A percentile compares a stretch with the other conserved stretches of the same genome.
These are phyloP conservation scores for Telfairia occidentalis DNA, from an alignment of 331 rosid genomes.

Conservation along the genomic window DNA sequence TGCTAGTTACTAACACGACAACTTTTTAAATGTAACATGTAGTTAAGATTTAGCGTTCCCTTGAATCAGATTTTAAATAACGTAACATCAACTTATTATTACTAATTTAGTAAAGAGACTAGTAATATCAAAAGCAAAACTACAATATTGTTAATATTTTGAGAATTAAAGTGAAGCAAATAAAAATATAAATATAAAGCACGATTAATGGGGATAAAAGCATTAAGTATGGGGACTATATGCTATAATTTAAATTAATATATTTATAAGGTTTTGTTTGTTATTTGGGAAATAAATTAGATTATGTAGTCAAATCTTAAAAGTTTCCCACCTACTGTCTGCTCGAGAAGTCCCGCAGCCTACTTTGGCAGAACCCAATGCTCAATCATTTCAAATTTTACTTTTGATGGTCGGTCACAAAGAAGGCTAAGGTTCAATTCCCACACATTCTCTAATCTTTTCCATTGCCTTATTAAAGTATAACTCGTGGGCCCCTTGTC, in stretches of 20 bases:
- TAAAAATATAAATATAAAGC: too few relatives aligned
- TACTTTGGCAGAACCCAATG: conserved; percentile 5
- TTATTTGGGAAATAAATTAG: not conserved
- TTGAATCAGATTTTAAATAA: too few relatives aligned
- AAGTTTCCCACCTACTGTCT: not conserved
- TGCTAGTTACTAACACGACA: too few relatives aligned
- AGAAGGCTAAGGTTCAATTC: not conserved
- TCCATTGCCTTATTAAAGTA: not conserved
- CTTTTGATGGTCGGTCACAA: not conserved
- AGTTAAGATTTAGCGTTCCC: too few relatives aligned
- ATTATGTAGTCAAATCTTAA: not conserved
- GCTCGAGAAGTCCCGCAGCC: not conserved
- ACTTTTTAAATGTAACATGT: too few relatives aligned
- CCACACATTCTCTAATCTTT: not conserved
- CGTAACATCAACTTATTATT: too few relatives aligned
- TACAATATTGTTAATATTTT: too few relatives aligned
- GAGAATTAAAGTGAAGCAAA: too few relatives aligned
- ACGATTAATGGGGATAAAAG: not conserved
- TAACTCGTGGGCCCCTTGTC: not conserved
- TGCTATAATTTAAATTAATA: not conserved
- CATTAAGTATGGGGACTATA: not conserved
- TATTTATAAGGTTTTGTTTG: not conserved
- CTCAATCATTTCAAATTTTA: conserved; percentile 7
- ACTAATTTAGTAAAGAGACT: too few relatives aligned
- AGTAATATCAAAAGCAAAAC: too few relatives aligned